Conservation (phyloP, 345 rosid genomes). For the Salix exigua region DNA sequence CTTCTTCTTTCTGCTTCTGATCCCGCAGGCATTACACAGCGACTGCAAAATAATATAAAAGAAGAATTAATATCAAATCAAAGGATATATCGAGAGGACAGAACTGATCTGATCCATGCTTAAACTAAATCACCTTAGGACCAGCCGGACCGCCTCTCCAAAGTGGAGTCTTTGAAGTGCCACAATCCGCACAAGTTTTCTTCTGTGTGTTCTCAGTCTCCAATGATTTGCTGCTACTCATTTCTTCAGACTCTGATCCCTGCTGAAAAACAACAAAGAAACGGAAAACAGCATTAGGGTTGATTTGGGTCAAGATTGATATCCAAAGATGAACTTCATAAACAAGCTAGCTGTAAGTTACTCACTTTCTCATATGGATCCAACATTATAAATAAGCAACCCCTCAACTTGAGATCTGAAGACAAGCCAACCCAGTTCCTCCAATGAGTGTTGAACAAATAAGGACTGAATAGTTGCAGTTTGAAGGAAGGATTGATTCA, state of each 20-base stretch:
- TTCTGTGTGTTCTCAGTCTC: slow-evolving; percentile 38
- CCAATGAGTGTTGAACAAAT: neutral
- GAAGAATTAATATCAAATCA: slow-evolving; percentile 4
- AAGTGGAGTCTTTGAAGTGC: slow-evolving; percentile 83
- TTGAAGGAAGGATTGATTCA: neutral
- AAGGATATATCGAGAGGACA: neutral
- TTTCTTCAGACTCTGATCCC: slow-evolving; percentile 17
- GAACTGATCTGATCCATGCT: neutral
- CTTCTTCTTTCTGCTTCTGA: slow-evolving; percentile 87
- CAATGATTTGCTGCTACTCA: slow-evolving; percentile 15
- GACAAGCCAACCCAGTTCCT: slow-evolving; percentile 3
- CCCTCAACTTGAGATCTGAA: slow-evolving; percentile 15
- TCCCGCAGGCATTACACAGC: slow-evolving; percentile 94
- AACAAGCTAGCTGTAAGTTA: neutral
- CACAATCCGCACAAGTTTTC: slow-evolving; percentile 86
- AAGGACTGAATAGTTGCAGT: no score
- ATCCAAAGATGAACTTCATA: neutral
- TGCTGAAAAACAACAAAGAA: neutral
- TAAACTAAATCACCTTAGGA: slow-evolving; percentile 57
- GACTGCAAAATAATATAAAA: slow-evolving; percentile 45
- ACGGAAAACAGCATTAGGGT: neutral
- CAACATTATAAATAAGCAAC: slow-evolving; percentile 7
- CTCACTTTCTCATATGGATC: slow-evolving; percentile 34
- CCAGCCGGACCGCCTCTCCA: slow-evolving; percentile 99
- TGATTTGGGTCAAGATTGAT: neutral